phyloP scores from a whole-genome alignment of 257 asterid species.

The Gentiana straminea region DNA sequence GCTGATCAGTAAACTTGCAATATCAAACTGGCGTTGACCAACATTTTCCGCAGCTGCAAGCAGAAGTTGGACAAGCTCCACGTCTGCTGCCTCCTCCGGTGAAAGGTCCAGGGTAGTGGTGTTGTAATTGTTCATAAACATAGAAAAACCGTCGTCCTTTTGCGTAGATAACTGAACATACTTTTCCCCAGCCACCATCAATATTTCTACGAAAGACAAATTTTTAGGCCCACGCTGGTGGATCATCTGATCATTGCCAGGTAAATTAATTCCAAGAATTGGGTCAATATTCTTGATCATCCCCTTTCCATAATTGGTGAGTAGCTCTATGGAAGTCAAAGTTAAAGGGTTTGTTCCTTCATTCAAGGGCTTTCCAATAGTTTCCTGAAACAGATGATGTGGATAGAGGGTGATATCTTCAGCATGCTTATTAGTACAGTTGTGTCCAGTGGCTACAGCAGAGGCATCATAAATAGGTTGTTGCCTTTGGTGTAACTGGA shows the following conservation, averaged over 20 bases:
- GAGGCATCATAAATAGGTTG: conserved; percentile 4
- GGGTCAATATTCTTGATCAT: conserved; percentile 13
- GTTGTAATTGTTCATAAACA: conserved; percentile 45
- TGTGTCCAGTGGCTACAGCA: neutral
- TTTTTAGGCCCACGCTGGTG: conserved; percentile 5
- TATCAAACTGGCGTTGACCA: conserved; percentile 18
- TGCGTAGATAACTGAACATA: conserved; percentile 45
- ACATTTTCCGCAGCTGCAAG: conserved; percentile 51
- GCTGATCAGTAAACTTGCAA: conserved; percentile 25
- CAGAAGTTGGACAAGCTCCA: conserved; percentile 40
- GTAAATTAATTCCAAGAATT: conserved; percentile 1
- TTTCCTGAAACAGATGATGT: conserved; percentile 3
- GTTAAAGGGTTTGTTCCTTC: conserved; percentile 17
- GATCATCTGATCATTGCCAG: neutral
- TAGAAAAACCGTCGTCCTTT: conserved; percentile 35
- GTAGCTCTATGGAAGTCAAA: conserved; percentile 23
- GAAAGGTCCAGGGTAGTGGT: conserved; percentile 34
- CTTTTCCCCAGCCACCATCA: conserved; percentile 49
- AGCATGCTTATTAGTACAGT: neutral
- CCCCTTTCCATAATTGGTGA: conserved; percentile 21
- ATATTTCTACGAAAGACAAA: conserved; percentile 34
- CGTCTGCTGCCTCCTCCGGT: conserved; percentile 34
- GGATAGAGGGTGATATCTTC: too few species aligned
- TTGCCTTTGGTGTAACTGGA: neutral
- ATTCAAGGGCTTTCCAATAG: conserved; percentile 4